These are phyloP conservation scores for Sutorius australiensis DNA, from an alignment of 768 basidiomycete genomes.

Conservation along the genomic window DNA sequence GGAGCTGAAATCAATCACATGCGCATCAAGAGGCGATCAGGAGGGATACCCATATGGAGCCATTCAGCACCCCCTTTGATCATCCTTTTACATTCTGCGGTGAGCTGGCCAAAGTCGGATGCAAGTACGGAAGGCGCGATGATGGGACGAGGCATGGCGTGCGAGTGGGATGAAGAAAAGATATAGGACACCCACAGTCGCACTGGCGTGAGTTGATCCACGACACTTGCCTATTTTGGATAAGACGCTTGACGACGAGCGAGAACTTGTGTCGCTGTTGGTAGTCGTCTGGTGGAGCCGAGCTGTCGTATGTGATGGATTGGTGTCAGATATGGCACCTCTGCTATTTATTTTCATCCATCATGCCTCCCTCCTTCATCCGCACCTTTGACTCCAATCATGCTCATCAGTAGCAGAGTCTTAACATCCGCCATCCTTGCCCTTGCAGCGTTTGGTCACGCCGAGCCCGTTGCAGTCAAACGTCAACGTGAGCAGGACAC, in stretches of 20 bases:
- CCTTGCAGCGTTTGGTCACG: conserved; percentile 32
- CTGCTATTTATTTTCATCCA: too few species aligned
- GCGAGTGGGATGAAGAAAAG: conserved; percentile 6
- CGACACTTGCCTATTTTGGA: conserved; percentile 26
- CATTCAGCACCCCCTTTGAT: conserved; percentile 93
- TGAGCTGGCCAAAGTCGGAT: conserved; percentile 93
- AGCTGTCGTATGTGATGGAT: not conserved
- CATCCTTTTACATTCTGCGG: conserved; percentile 95
- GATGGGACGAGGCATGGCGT: conserved; percentile 78
- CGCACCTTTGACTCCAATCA: not conserved
- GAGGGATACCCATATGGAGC: conserved; percentile 86
- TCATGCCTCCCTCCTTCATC: too few species aligned
- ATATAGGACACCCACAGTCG: conserved; percentile 3
- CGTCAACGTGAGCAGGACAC: conserved; percentile 40
- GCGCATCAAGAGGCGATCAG: conserved; percentile 2
- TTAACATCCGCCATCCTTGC: conserved; percentile 36
- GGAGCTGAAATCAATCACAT: conserved; percentile 9
- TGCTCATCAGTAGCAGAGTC: conserved; percentile 33
- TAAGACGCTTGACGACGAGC: not conserved
- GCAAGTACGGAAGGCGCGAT: conserved; percentile 97
- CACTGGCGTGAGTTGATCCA: conserved; percentile 17
- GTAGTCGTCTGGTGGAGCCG: not conserved
- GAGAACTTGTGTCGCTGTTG: not conserved
- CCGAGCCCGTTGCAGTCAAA: conserved; percentile 36
- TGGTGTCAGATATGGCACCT: not conserved